Conservation (phyloP, 2,329 filamentous ascomycete genomes). For the Neonectria neomacrospora region DNA sequence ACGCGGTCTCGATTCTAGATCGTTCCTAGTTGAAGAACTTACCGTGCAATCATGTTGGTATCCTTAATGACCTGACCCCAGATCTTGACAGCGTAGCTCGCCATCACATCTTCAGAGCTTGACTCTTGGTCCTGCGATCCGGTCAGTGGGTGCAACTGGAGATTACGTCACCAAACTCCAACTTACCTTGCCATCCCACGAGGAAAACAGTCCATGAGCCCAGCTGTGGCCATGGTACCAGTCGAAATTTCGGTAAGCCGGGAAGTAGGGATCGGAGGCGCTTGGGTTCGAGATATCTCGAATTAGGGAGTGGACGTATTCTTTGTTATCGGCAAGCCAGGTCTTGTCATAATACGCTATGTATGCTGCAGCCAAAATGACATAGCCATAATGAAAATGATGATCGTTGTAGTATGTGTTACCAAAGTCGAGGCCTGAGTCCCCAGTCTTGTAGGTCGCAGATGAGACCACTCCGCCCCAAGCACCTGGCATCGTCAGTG, state of each 20-base stretch:
- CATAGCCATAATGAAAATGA: constrained; percentile 86
- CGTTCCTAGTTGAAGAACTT: constrained; percentile 32
- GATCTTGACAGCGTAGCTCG: constrained; percentile 89
- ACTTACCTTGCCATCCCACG: constrained; percentile 74
- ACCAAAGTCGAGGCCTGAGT: constrained; percentile 83
- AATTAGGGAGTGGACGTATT: constrained; percentile 84
- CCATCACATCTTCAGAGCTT: constrained; percentile 90
- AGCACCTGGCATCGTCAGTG: constrained; percentile 53
- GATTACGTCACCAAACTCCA: neutral
- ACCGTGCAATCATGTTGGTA: constrained; percentile 79
- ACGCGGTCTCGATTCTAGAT: neutral
- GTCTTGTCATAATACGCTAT: constrained; percentile 81
- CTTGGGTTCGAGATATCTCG: constrained; percentile 86
- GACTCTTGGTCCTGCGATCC: constrained; percentile 75
- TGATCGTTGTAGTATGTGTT: constrained; percentile 87
- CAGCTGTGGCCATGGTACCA: constrained; percentile 96
- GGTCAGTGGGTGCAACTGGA: neutral
- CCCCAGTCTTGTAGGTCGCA: constrained; percentile 75
- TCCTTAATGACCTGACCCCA: constrained; percentile 88
- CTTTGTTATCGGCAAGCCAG: constrained; percentile 79
- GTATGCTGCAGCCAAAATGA: constrained; percentile 85
- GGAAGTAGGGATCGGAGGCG: constrained; percentile 77
- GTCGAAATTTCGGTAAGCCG: constrained; percentile 86
- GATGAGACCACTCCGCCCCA: constrained; percentile 88
- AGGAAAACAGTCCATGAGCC: constrained; percentile 82